Evolutionary conservation across 2,329 filamentous ascomycete genomes (phyloP).

Genomic region (Colletotrichum sublineola): DNA sequence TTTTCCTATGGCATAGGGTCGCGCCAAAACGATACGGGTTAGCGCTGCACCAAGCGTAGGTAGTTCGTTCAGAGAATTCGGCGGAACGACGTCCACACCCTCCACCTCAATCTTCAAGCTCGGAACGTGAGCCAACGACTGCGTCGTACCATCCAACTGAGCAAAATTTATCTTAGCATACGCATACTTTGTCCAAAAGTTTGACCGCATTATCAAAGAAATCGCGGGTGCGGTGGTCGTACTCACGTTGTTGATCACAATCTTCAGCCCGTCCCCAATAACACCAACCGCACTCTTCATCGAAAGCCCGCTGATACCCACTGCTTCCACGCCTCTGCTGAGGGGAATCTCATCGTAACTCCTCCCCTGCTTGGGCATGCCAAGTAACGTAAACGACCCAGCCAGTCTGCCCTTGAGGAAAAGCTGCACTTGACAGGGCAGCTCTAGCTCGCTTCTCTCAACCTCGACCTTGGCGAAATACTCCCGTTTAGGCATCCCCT

Average conservation of each 20-base stretch:
- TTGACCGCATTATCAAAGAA: not conserved
- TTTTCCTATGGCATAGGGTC: not conserved
- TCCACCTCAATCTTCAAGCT: constrained; percentile 56
- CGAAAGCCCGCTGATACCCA: not conserved
- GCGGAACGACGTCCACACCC: constrained; percentile 48
- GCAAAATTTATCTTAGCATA: constrained; percentile 1
- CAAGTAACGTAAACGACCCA: constrained; percentile 53
- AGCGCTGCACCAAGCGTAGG: constrained; percentile 46
- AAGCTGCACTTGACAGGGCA: constrained; percentile 55
- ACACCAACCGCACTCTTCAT: not conserved
- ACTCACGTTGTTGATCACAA: constrained; percentile 53
- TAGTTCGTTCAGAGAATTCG: constrained; percentile 47
- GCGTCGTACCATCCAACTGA: constrained; percentile 51
- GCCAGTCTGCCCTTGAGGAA: constrained; percentile 48
- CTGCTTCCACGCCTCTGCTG: constrained; percentile 37
- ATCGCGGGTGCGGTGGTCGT: not conserved
- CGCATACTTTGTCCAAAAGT: not conserved
- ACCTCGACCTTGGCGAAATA: constrained; percentile 55
- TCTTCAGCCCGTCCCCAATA: constrained; percentile 44
- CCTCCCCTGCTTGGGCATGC: constrained; percentile 53
- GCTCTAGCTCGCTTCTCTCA: constrained; percentile 53
- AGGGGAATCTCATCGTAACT: constrained; percentile 52
- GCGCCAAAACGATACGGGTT: constrained; percentile 11
- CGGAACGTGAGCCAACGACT: constrained; percentile 47
- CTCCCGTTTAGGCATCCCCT: constrained; percentile 43